phyloP scores from a whole-genome alignment of 345 rosid genomes.

The Angophora floribunda region DNA sequence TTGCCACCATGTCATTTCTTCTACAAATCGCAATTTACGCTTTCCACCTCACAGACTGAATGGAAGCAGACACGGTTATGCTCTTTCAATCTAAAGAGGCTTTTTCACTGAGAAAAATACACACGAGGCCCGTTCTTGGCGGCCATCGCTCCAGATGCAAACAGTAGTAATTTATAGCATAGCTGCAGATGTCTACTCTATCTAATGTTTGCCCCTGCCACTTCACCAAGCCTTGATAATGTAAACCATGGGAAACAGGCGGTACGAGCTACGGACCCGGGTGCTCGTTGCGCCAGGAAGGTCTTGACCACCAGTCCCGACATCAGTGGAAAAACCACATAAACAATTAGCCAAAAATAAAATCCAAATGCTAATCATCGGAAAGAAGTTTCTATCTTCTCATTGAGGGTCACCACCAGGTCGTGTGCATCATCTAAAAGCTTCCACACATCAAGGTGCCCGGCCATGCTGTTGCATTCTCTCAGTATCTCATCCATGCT shows the following conservation, averaged over 20 bases:
- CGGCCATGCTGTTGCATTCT: conserved; percentile 90
- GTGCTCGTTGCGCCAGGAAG: neutral
- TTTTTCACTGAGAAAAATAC: neutral
- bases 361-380: neutral
- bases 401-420: conserved; percentile 75
- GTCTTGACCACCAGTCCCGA: neutral
- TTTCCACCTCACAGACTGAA: neutral
- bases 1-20: neutral
- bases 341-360: neutral
- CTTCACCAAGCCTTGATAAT: neutral
- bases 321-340: neutral
- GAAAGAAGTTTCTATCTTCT: conserved; percentile 51
- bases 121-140: neutral
- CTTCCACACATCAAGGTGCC: conserved; percentile 95
- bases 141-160: neutral
- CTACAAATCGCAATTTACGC: neutral
- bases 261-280: neutral
- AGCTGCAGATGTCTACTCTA: neutral
- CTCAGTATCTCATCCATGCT: conserved; percentile 92
- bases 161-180: neutral
- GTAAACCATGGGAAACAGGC: neutral
- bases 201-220: neutral
- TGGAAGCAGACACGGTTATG: neutral
- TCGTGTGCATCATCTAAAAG: conserved; percentile 88
- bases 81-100: neutral